These are phyloP conservation scores for Aphanocladium album DNA, from an alignment of 2,329 filamentous ascomycete genomes.

Conservation along the genomic window DNA sequence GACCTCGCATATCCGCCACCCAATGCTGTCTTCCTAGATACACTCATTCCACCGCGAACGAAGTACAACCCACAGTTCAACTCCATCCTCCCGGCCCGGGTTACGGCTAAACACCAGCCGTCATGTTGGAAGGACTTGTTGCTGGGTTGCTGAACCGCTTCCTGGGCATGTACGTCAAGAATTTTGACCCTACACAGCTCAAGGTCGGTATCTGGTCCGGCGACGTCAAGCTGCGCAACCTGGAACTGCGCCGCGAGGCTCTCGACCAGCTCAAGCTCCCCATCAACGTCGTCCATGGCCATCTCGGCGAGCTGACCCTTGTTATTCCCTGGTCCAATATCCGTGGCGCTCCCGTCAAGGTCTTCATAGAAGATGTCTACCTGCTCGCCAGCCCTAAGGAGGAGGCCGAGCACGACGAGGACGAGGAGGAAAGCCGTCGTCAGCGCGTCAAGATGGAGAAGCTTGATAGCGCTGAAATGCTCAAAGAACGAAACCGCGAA, in stretches of 20 bases:
- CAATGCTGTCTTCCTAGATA: neutral
- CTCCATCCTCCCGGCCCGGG: conserved; percentile 57
- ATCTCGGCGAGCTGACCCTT: conserved; percentile 85
- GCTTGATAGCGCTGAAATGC: conserved; percentile 88
- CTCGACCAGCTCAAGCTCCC: conserved; percentile 95
- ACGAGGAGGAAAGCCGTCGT: conserved; percentile 80
- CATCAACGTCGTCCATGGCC: conserved; percentile 92
- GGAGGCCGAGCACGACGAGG: conserved; percentile 86
- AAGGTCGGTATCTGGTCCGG: conserved; percentile 99
- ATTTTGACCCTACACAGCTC: conserved; percentile 95
- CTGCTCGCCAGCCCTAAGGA: conserved; percentile 92
- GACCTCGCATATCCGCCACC: neutral
- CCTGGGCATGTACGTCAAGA: conserved; percentile 99
- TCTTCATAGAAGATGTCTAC: conserved; percentile 96
- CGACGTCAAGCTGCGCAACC: conserved; percentile 89
- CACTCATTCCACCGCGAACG: neutral
- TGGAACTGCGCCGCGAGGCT: conserved; percentile 89
- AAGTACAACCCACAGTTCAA: neutral
- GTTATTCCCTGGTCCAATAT: conserved; percentile 97
- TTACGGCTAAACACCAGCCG: conserved; percentile 58
- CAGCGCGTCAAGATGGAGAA: conserved; percentile 99
- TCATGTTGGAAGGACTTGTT: conserved; percentile 95
- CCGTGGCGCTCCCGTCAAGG: conserved; percentile 85
- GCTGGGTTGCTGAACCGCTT: conserved; percentile 98
- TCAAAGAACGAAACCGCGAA: conserved; percentile 89